Conservation (phyloP, 495 filamentous ascomycete species). For the Podospora bellae-mahoneyi region DNA sequence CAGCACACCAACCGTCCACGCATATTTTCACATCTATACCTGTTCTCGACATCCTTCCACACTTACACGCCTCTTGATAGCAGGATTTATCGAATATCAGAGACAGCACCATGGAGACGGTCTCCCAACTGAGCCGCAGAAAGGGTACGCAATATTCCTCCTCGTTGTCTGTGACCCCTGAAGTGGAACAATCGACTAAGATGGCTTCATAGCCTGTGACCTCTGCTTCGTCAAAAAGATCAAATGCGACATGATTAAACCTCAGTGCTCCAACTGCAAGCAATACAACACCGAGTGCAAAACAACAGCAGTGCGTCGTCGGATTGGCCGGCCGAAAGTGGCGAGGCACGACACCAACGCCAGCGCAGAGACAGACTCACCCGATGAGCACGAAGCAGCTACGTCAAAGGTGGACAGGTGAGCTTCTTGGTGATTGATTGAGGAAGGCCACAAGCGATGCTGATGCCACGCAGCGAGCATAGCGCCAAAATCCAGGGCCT, state of each 20-base stretch:
- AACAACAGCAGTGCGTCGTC: slow-evolving; percentile 28
- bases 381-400: not conserved
- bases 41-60: not conserved
- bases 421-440: not conserved
- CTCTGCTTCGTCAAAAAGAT: slow-evolving; percentile 39
- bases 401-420: not conserved
- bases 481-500: slow-evolving; percentile 17
- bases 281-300: slow-evolving; percentile 32
- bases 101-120: not conserved
- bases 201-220: slow-evolving; percentile 23
- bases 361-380: not conserved
- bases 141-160: slow-evolving; percentile 1
- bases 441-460: not conserved
- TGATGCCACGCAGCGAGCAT: not conserved
- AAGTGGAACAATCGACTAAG: not conserved
- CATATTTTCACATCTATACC: not conserved
- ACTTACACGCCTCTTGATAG: not conserved
- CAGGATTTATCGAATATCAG: not conserved
- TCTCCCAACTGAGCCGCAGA: slow-evolving; percentile 8
- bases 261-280: slow-evolving; percentile 34
- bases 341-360: not conserved
- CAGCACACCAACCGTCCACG: not conserved
- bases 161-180: not conserved
- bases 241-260: slow-evolving; percentile 35
- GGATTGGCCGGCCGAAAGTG: slow-evolving; percentile 1